These are phyloP conservation scores for Mycena albidolilacea DNA, from an alignment of 768 basidiomycete genomes.

Conservation along the genomic window DNA sequence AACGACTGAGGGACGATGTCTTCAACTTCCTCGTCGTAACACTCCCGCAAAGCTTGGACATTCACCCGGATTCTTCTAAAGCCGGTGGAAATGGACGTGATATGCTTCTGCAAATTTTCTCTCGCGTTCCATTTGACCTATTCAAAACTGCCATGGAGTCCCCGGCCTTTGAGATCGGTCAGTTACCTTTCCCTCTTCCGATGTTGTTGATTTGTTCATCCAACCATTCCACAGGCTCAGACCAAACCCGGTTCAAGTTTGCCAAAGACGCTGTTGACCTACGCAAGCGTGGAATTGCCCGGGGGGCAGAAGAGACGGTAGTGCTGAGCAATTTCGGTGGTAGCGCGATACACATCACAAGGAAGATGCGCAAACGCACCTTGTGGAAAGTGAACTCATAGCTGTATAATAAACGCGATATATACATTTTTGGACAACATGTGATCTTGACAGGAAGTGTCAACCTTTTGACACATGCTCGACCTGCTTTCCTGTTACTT, in stretches of 20 bases:
- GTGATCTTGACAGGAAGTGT: constrained; percentile 37
- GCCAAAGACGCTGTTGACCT: constrained; percentile 91
- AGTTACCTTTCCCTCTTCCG: constrained; percentile 39
- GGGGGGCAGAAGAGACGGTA: constrained; percentile 90
- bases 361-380: constrained; percentile 88
- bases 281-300: constrained; percentile 83
- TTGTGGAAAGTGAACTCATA: constrained; percentile 88
- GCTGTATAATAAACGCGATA: constrained; percentile 33
- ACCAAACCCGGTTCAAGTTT: constrained; percentile 92
- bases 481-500: background rate
- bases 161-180: constrained; percentile 85
- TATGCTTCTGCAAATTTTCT: constrained; percentile 80
- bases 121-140: constrained; percentile 88
- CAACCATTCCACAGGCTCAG: constrained; percentile 68
- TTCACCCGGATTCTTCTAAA: constrained; percentile 60
- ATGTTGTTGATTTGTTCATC: constrained; percentile 15
- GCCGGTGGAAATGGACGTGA: constrained; percentile 71
- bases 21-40: constrained; percentile 84
- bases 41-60: constrained; percentile 77
- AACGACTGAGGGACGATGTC: constrained; percentile 80
- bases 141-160: constrained; percentile 89
- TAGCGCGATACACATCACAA: constrained; percentile 89
- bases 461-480: constrained; percentile 15
- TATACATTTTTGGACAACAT: constrained; percentile 25
- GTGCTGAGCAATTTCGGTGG: constrained; percentile 79